phyloP scores from a whole-genome alignment of 441 rosid species.

The Capsella rubella region DNA sequence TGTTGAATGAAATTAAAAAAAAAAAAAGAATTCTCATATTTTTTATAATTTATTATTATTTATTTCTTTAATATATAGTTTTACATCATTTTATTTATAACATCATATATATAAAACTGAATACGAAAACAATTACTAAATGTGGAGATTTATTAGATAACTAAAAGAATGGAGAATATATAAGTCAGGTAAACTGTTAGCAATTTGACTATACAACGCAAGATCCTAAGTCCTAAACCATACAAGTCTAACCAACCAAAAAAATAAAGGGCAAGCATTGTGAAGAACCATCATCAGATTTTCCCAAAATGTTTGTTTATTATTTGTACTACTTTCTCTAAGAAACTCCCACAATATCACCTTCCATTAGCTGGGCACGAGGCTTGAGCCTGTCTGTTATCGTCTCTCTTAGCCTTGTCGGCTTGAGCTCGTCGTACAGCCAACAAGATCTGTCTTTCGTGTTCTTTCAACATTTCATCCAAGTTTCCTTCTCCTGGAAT shows the following conservation, averaged over 20 bases:
- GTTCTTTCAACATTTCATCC: conserved; percentile 91
- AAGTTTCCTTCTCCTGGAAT: conserved; percentile 68
- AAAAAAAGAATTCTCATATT: too few species aligned
- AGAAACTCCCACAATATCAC: conserved; percentile 23
- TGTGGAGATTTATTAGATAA: background rate
- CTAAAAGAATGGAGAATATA: background rate
- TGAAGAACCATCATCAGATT: background rate
- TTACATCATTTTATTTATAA: too few species aligned
- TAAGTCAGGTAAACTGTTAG: background rate
- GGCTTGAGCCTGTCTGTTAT: conserved; percentile 48
- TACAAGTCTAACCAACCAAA: background rate
- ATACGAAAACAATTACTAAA: too few species aligned
- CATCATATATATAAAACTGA: too few species aligned
- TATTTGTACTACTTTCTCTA: conserved; percentile 48
- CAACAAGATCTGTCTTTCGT: conserved; percentile 74
- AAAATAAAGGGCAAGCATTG: background rate
- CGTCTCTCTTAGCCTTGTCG: conserved; percentile 59
- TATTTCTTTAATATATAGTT: too few species aligned
- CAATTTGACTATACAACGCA: background rate
- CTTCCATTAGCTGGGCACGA: conserved; percentile 38
- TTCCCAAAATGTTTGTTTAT: conserved; percentile 17
- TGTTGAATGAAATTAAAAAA: too few species aligned
- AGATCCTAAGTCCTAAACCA: background rate
- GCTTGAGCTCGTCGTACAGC: conserved; percentile 79
- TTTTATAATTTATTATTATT: too few species aligned